Percentiles rank a stretch among this genome's conserved stretches.
Conservation (phyloP, 805 yeast species). For the Pichia occidentalis region DNA sequence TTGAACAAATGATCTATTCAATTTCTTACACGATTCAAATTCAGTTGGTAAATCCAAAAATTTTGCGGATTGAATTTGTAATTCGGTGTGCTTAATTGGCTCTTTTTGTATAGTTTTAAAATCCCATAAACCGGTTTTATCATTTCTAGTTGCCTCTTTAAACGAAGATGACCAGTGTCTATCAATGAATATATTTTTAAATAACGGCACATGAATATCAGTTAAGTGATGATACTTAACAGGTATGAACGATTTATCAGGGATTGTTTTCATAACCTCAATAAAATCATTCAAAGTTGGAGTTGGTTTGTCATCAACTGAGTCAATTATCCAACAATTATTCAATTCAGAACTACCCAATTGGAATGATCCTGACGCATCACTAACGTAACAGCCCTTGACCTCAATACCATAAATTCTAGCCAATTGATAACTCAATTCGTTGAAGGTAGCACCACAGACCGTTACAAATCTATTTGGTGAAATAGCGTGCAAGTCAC, state of each 20-base stretch:
- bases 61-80: constrained; percentile 57
- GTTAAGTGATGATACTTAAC: constrained; percentile 69
- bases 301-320: constrained; percentile 67
- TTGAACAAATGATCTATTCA: constrained; percentile 65
- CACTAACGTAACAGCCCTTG: constrained; percentile 72
- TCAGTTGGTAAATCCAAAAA: constrained; percentile 64
- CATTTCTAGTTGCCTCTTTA: constrained; percentile 58
- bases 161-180: constrained; percentile 80
- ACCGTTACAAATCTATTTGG: constrained; percentile 78
- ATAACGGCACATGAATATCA: constrained; percentile 69
- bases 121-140: constrained; percentile 51
- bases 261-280: constrained; percentile 69
- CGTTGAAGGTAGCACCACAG: constrained; percentile 82
- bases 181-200: constrained; percentile 64
- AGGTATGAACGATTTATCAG: constrained; percentile 68
- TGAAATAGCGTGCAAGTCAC: constrained; percentile 73
- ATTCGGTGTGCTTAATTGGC: constrained; percentile 49
- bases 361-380: constrained; percentile 72
- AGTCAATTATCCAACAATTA: constrained; percentile 75
- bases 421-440: constrained; percentile 83
- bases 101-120: constrained; percentile 48
- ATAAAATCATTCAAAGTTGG: constrained; percentile 71
- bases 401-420: constrained; percentile 79
- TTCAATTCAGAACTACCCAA: constrained; percentile 46
- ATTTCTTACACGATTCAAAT: constrained; percentile 43